phyloP scores from a whole-genome alignment of 805 yeast species.

The Ogataea angusta region DNA sequence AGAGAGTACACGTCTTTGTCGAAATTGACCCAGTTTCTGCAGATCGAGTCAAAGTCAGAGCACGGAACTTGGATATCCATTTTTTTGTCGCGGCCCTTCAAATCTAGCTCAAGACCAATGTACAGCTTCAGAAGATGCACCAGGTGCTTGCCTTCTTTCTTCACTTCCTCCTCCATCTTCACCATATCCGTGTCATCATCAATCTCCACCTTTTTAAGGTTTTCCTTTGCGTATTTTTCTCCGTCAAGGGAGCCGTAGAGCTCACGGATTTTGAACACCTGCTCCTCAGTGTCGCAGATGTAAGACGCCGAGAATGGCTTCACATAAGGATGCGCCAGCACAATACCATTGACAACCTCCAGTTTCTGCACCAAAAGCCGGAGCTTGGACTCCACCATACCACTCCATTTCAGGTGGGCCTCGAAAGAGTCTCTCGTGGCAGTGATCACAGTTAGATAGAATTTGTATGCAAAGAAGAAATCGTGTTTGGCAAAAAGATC shows the following conservation, averaged over 20 bases:
- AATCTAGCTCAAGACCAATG: slow-evolving; percentile 67
- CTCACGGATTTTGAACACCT: slow-evolving; percentile 27
- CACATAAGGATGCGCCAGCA: slow-evolving; percentile 85
- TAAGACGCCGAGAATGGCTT: slow-evolving; percentile 64
- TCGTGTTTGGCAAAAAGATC: slow-evolving; percentile 75
- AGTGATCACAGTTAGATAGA: slow-evolving; percentile 79
- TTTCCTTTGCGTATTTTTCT: slow-evolving; percentile 41
- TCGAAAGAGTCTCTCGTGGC: slow-evolving; percentile 71
- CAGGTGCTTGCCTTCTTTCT: slow-evolving; percentile 25
- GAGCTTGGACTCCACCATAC: slow-evolving; percentile 85
- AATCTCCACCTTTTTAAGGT: slow-evolving; percentile 31
- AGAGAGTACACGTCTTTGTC: slow-evolving; percentile 59
- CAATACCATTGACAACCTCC: slow-evolving; percentile 72
- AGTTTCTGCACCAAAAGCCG: slow-evolving; percentile 79
- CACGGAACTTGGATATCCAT: slow-evolving; percentile 89
- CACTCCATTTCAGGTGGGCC: slow-evolving; percentile 88
- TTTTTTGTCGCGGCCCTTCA: slow-evolving; percentile 53
- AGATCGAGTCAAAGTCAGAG: slow-evolving; percentile 77
- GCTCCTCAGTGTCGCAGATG: slow-evolving; percentile 41
- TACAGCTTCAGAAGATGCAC: slow-evolving; percentile 72
- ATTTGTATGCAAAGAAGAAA: slow-evolving; percentile 80
- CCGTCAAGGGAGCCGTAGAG: slow-evolving; percentile 57
- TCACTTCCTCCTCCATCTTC: slow-evolving; percentile 25
- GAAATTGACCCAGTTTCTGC: slow-evolving; percentile 70
- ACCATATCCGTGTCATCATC: slow-evolving; percentile 31